These are phyloP conservation scores for Aspergillus intermedius DNA, from an alignment of 2,329 filamentous ascomycete genomes.

Conservation along the genomic window DNA sequence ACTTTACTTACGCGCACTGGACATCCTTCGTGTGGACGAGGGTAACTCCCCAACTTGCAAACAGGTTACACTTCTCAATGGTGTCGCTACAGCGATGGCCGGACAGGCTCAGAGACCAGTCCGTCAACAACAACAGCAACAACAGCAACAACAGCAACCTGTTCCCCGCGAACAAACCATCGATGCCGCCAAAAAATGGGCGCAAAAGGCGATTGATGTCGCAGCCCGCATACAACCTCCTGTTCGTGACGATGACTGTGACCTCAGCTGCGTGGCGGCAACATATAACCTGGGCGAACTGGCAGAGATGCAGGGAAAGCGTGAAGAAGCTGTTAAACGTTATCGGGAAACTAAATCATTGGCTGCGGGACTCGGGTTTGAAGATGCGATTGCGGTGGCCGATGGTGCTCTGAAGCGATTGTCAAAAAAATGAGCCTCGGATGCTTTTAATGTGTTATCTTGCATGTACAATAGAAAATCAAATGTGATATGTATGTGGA, in stretches of 20 bases:
- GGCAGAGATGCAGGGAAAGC: slow-evolving; percentile 64
- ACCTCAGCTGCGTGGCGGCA: slow-evolving; percentile 73
- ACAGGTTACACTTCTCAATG: slow-evolving; percentile 64
- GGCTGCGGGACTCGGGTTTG: slow-evolving; percentile 35
- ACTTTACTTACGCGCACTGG: slow-evolving; percentile 77
- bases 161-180: slow-evolving; percentile 57
- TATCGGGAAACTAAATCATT: slow-evolving; percentile 58
- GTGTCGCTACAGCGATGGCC: slow-evolving; percentile 45
- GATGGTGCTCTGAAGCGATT: background rate
- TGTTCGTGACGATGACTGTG: slow-evolving; percentile 69
- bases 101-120: slow-evolving; percentile 25
- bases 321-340: slow-evolving; percentile 57
- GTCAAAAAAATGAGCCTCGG: background rate
- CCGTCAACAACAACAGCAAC: slow-evolving; percentile 22
- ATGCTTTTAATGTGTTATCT: background rate
- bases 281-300: slow-evolving; percentile 85
- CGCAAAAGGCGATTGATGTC: slow-evolving; percentile 65
- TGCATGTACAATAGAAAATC: background rate
- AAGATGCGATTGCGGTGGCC: slow-evolving; percentile 41
- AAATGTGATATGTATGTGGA: no score
- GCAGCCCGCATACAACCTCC: slow-evolving; percentile 60
- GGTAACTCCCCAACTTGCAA: slow-evolving; percentile 57
- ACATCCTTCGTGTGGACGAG: slow-evolving; percentile 51
- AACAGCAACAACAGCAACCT: slow-evolving; percentile 27
- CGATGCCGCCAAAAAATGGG: slow-evolving; percentile 69